These are phyloP conservation scores for Triangularia verruculosa DNA, from an alignment of 2,329 filamentous ascomycete genomes.

Conservation along the genomic window DNA sequence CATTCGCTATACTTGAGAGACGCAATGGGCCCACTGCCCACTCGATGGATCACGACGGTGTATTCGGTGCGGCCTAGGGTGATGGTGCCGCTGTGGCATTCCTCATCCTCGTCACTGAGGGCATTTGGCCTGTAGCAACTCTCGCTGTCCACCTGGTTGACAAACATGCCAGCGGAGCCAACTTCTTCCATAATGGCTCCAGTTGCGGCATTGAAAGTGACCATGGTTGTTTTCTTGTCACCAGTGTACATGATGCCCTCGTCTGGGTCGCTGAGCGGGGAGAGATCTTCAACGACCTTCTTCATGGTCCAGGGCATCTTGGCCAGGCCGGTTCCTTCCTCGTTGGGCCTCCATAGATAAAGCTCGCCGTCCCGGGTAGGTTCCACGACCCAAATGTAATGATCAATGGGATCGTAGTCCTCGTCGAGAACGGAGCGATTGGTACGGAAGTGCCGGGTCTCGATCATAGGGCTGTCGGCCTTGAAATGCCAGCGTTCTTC, in stretches of 20 bases:
- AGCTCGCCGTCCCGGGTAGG: slow-evolving; percentile 82
- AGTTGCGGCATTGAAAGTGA: slow-evolving; percentile 83
- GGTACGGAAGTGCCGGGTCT: slow-evolving; percentile 76
- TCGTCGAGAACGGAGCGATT: slow-evolving; percentile 62
- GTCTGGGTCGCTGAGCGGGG: slow-evolving; percentile 72
- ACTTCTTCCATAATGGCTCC: slow-evolving; percentile 83
- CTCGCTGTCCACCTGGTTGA: slow-evolving; percentile 58
- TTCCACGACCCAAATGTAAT: slow-evolving; percentile 94
- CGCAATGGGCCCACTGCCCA: slow-evolving; percentile 72
- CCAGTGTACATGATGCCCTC: slow-evolving; percentile 85
- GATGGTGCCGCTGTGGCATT: slow-evolving; percentile 78
- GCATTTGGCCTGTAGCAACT: slow-evolving; percentile 71
- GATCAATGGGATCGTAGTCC: slow-evolving; percentile 66
- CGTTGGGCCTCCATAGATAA: slow-evolving; percentile 77
- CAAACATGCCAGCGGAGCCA: slow-evolving; percentile 66
- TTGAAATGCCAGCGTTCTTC: slow-evolving; percentile 81
- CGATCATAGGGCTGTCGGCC: slow-evolving; percentile 82
- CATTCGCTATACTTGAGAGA: slow-evolving; percentile 93
- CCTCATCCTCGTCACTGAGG: slow-evolving; percentile 65
- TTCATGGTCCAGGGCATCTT: slow-evolving; percentile 75
- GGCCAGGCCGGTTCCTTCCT: slow-evolving; percentile 56
- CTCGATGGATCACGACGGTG: slow-evolving; percentile 77
- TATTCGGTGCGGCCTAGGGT: slow-evolving; percentile 87
- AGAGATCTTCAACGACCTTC: slow-evolving; percentile 76
- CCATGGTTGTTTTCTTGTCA: slow-evolving; percentile 84